Base-by-base conservation (phyloP, 345 rosid genomes). In the Heritiera fomes region DNA sequence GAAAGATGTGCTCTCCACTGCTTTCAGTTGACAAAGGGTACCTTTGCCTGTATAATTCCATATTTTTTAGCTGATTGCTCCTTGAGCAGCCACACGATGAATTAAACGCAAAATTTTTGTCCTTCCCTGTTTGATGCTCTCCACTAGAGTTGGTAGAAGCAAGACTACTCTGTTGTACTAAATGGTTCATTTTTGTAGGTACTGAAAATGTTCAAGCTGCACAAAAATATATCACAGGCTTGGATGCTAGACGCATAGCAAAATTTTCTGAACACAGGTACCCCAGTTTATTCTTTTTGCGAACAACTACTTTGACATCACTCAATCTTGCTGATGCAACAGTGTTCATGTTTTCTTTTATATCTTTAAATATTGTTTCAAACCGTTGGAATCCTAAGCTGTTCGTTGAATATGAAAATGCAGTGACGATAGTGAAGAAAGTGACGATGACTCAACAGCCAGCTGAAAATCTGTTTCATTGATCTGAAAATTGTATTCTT, bases 171-270 rank as follows among this genome's bases (percentile, higher is more conserved):
- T 32, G 46, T 32, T 56, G 32, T 23, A 72, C 75, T 72, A 34
- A 55, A n/a, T 41, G 49, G 63, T 34, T 72, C 7, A 1, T 89
- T 30, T 20, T 71, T 71, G 7, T 45, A 96, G 97, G 97, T 50
- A 28, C 86, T 0, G 99, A 96, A 81, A 82, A 87, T 82, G 88
- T 96, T 84, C 95, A 90, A 82, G 89, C 90, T 46, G 92, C 97
- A 49, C 98, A 96, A 80, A 96, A 91, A 80, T 96, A 87, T 66
- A 96, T 96, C 18, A 91, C 98, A n/a, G 97, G 99, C 78, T 84
- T 96, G 86, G 99, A 96, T 85, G 98, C 99, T 23, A 91, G 98
- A 79, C 87, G 97, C 68, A 87, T 96, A 65, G 77, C 99, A 28
- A 96, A 96, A 83, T 83, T 83, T 55, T 85, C 91, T 40, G 98